These are phyloP conservation scores for Penicillium sp. DNA, from an alignment of 2,329 filamentous ascomycete species.

Conservation along the genomic window DNA sequence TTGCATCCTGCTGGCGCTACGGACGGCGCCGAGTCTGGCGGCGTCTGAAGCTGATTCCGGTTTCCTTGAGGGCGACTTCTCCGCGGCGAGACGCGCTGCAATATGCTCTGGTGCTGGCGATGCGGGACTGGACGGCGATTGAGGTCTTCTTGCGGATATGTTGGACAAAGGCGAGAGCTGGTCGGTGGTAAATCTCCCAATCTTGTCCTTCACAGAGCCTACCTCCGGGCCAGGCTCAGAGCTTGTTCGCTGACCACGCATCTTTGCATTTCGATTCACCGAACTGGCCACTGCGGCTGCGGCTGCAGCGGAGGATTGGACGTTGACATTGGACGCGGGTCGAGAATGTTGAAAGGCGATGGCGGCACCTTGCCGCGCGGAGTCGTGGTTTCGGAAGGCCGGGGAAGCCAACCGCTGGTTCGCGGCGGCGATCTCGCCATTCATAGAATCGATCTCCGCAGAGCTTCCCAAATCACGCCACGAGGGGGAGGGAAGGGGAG, in stretches of 20 bases:
- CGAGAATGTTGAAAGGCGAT: slow-evolving; percentile 34
- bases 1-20: slow-evolving; percentile 19
- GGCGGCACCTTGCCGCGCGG: slow-evolving; percentile 38
- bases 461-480: slow-evolving; percentile 28
- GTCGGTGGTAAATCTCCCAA: slow-evolving; percentile 33
- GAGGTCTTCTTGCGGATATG: slow-evolving; percentile 13
- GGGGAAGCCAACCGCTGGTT: slow-evolving; percentile 29
- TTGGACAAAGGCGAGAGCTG: slow-evolving; percentile 15
- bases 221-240: slow-evolving; percentile 29
- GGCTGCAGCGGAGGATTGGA: slow-evolving; percentile 17
- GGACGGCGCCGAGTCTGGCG: slow-evolving; percentile 17
- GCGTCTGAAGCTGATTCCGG: slow-evolving; percentile 13
- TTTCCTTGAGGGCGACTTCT: slow-evolving; percentile 26
- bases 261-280: slow-evolving; percentile 15
- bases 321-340: slow-evolving; percentile 16
- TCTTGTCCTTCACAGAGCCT: slow-evolving; percentile 41
- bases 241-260: slow-evolving; percentile 16
- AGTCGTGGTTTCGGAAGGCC: slow-evolving; percentile 24
- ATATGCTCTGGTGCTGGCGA: slow-evolving; percentile 32
- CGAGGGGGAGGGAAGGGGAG: background rate
- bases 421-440: slow-evolving; percentile 32
- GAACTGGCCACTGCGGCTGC: slow-evolving; percentile 22
- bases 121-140: slow-evolving; percentile 12
- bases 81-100: slow-evolving; percentile 37
- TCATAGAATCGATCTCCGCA: slow-evolving; percentile 26